A percentile compares a stretch with the other conserved stretches of the same genome.
Evolutionary conservation across 352 stramenopile genomes (phyloP).

Genomic region (Elongisporangium senticosum): DNA sequence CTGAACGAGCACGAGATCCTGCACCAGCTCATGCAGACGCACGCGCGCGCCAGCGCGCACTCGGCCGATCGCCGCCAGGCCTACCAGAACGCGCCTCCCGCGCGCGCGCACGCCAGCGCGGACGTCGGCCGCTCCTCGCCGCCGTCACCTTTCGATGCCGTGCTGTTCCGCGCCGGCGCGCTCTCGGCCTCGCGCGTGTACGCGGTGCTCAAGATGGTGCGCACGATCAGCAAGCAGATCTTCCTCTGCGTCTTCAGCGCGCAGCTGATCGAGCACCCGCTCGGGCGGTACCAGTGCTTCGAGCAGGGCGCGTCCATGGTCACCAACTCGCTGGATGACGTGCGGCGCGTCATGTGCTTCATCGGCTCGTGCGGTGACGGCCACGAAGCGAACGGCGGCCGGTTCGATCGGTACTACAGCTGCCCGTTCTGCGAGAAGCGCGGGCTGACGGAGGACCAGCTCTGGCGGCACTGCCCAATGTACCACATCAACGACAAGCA

Average conservation of each 20-base stretch:
- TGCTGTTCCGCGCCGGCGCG: slow-evolving; percentile 59
- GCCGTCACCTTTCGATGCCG: slow-evolving; percentile 46
- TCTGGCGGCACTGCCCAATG: slow-evolving; percentile 80
- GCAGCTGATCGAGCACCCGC: slow-evolving; percentile 62
- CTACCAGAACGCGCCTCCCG: slow-evolving; percentile 13
- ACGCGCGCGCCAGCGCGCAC: slow-evolving; percentile 18
- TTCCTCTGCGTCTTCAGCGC: slow-evolving; percentile 84
- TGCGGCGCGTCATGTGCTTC: slow-evolving; percentile 61
- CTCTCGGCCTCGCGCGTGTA: slow-evolving; percentile 45
- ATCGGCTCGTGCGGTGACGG: slow-evolving; percentile 37
- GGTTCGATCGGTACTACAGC: slow-evolving; percentile 19
- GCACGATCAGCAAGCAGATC: slow-evolving; percentile 74
- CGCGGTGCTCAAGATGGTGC: slow-evolving; percentile 49
- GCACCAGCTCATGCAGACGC: slow-evolving; percentile 52
- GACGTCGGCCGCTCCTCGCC: neutral
- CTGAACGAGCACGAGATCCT: slow-evolving; percentile 49
- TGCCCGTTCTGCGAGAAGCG: slow-evolving; percentile 74
- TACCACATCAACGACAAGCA: slow-evolving; percentile 87
- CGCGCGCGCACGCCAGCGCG: slow-evolving; percentile 7
- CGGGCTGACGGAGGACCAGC: slow-evolving; percentile 71
- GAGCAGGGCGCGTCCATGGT: slow-evolving; percentile 79
- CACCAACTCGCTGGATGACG: slow-evolving; percentile 57
- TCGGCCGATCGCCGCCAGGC: slow-evolving; percentile 8
- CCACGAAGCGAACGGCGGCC: slow-evolving; percentile 1
- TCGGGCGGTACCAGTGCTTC: slow-evolving; percentile 73